Evolutionary conservation across 1,284 basidiomycete genomes (phyloP).

Genomic region (Rhodotorula sp.): DNA sequence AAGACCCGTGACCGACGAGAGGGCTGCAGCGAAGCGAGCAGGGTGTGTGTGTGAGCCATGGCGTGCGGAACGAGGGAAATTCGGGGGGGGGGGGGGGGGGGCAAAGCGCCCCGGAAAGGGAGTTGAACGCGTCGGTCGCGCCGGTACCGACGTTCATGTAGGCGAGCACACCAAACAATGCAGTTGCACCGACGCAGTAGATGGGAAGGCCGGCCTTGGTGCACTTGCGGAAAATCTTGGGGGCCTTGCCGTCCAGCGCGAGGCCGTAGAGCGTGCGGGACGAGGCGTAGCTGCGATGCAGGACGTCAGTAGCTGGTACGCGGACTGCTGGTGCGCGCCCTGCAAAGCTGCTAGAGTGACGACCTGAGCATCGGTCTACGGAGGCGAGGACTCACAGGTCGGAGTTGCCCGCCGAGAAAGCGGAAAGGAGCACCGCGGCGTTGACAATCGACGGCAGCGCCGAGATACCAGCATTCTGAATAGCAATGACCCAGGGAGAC

Average conservation of each 20-base stretch:
- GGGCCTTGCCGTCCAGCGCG: constrained; percentile 69
- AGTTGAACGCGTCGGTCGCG: constrained; percentile 49
- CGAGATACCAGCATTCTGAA: constrained; percentile 49
- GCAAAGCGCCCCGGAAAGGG: constrained; percentile 41
- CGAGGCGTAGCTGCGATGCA: constrained; percentile 60
- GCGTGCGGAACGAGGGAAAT: neutral
- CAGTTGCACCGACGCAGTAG: constrained; percentile 59
- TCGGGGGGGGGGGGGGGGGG: neutral
- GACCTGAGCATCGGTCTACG: no score
- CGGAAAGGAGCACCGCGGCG: constrained; percentile 65
- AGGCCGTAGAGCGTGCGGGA: constrained; percentile 82
- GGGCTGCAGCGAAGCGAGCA: neutral
- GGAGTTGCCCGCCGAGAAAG: constrained; percentile 78
- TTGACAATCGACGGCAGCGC: constrained; percentile 68
- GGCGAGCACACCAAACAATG: constrained; percentile 57
- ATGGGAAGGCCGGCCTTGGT: constrained; percentile 74
- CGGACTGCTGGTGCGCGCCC: no score
- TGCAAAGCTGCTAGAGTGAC: no score
- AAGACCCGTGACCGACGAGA: constrained; percentile 57
- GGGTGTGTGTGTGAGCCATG: neutral
- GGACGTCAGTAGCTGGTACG: no score
- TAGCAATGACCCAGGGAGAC: constrained; percentile 75
- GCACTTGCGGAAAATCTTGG: constrained; percentile 61
- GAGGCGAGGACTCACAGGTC: constrained; percentile 54
- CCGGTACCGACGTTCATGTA: constrained; percentile 54